These are phyloP conservation scores for Backusella westeae DNA, from an alignment of 192 early-diverging fungal species.

Conservation along the genomic window DNA sequence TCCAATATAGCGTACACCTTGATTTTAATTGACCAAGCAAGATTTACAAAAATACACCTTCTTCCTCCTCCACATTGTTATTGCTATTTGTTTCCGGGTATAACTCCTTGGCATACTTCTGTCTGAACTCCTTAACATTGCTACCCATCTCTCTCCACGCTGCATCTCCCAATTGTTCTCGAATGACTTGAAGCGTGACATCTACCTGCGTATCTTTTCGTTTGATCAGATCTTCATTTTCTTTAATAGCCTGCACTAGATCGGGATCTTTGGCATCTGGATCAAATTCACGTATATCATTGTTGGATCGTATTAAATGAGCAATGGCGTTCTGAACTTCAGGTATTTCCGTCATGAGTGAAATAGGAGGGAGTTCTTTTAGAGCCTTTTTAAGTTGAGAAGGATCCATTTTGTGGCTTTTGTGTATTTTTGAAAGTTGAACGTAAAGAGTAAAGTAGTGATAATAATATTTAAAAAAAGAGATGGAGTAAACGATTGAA, in stretches of 20 bases:
- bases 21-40: neutral
- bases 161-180: constrained; percentile 25
- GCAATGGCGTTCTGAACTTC: constrained; percentile 39
- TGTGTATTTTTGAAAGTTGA: neutral
- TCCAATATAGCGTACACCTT: neutral
- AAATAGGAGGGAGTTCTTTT: constrained; percentile 24
- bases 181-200: constrained; percentile 21
- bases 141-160: constrained; percentile 32
- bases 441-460: neutral
- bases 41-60: constrained; percentile 11
- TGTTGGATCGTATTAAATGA: constrained; percentile 40
- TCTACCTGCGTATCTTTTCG: constrained; percentile 33
- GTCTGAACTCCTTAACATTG: constrained; percentile 21
- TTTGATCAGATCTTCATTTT: constrained; percentile 36
- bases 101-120: neutral
- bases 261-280: constrained; percentile 32
- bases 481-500: neutral
- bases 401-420: neutral
- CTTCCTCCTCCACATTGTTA: neutral
- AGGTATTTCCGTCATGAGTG: constrained; percentile 35
- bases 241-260: constrained; percentile 31
- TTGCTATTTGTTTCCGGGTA: constrained; percentile 2
- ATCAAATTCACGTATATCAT: constrained; percentile 40
- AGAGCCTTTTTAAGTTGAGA: constrained; percentile 11
- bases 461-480: neutral